Conservation (phyloP, 2,329 filamentous ascomycete species). For the Colletotrichum melonis region DNA sequence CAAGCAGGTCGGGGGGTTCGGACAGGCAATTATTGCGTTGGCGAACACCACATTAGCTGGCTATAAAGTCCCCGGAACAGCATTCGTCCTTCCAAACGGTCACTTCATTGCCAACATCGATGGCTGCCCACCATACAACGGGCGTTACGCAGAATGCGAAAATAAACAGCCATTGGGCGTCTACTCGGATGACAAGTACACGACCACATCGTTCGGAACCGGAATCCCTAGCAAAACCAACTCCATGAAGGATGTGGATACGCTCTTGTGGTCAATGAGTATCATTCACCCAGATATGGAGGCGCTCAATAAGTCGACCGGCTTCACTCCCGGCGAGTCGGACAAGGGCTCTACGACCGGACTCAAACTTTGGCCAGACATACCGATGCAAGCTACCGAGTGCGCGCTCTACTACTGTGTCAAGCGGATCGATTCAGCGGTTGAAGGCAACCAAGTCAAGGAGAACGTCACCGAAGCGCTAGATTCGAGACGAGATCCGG, state of each 20-base stretch:
- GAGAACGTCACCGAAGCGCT: not conserved
- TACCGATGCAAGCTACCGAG: conserved; percentile 12
- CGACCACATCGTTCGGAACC: conserved; percentile 1
- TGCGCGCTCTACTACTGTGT: conserved; percentile 19
- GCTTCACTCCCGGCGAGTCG: not conserved
- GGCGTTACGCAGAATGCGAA: not conserved
- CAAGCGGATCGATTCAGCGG: not conserved
- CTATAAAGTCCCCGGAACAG: not conserved
- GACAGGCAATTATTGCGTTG: not conserved
- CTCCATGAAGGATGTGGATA: conserved; percentile 14
- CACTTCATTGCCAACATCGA: conserved; percentile 21
- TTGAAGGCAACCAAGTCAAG: not conserved
- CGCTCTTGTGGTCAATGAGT: conserved; percentile 18
- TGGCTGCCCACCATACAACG: conserved; percentile 3
- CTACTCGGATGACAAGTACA: not conserved
- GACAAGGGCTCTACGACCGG: not conserved
- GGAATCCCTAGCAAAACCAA: conserved; percentile 10
- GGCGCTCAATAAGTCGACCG: not conserved
- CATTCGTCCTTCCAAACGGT: conserved; percentile 11
- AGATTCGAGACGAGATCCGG: not conserved
- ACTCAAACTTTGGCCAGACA: not conserved
- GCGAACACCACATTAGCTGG: not conserved
- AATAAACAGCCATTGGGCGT: not conserved
- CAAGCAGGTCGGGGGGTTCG: conserved; percentile 2
- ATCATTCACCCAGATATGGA: conserved; percentile 5